Evolutionary conservation across 805 yeast species (phyloP).

Genomic region (Pichia californica): DNA sequence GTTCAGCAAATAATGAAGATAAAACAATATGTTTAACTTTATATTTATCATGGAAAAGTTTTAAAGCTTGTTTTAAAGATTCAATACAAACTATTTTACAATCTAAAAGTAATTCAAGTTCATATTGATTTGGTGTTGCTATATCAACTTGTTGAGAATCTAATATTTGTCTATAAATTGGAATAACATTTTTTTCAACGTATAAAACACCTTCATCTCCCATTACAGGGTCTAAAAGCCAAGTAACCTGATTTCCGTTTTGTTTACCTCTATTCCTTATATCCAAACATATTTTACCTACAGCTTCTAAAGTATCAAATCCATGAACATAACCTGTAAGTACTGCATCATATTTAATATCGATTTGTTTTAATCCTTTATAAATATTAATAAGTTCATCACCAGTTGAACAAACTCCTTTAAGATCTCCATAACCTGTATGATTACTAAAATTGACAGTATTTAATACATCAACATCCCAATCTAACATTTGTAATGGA

Average conservation of each 20-base stretch:
- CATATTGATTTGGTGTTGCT: constrained; percentile 89
- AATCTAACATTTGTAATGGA: constrained; percentile 57
- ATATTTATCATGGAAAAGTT: constrained; percentile 40
- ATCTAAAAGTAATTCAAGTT: constrained; percentile 56
- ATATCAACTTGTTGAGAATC: constrained; percentile 49
- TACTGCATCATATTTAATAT: constrained; percentile 43
- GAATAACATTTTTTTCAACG: constrained; percentile 52
- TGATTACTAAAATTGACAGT: constrained; percentile 65
- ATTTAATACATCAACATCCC: constrained; percentile 64
- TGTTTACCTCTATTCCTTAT: constrained; percentile 32
- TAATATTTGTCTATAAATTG: constrained; percentile 48
- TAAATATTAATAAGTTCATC: constrained; percentile 34
- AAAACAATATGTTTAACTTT: constrained; percentile 57
- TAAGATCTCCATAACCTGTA: constrained; percentile 58
- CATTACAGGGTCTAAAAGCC: constrained; percentile 74
- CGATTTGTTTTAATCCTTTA: constrained; percentile 31
- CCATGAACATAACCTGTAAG: constrained; percentile 68
- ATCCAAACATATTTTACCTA: constrained; percentile 32
- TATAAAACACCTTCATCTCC: constrained; percentile 72
- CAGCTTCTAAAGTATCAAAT: constrained; percentile 38
- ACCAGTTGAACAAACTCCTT: constrained; percentile 40
- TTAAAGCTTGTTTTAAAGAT: constrained; percentile 41
- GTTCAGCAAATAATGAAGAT: constrained; percentile 42
- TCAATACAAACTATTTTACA: constrained; percentile 35
- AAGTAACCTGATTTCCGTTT: constrained; percentile 24